Evolutionary conservation across 208 protist genomes (phyloP), one percentile per base, ranked within the genome.

Genomic region (Tetramitus jugosus): DNA sequence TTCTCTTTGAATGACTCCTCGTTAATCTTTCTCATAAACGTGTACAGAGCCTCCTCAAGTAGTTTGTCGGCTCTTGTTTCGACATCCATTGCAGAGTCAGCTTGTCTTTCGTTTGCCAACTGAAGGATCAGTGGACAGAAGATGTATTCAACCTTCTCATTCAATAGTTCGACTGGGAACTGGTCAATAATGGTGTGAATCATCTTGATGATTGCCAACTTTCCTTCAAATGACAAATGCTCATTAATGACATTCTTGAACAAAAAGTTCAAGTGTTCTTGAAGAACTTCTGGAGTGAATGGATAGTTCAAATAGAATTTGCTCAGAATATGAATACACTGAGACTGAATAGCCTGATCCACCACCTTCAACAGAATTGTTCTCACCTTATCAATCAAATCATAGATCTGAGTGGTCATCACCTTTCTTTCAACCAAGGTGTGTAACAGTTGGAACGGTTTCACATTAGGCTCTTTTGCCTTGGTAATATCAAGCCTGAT

Each of bases 171-270:
- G 37, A 20, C 33, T 39, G 67, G 67, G 7, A 74, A 53, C 37
- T 56, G 7, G 6, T 53, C 23, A 53, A 74, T 52, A 17, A 74
- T 74, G 2, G 39, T 74, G 46, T 35, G 26, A 45, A 53, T 74
- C 0, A 74, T 6, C 31, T 2, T 35, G 1, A 74, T 29, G 4
- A 74, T 53, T 4, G 23, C 4, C n/a, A 6, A 52, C 37, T 74
- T 74, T 2, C n/a, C 29, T 17, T 52, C 42, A 0, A 31, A 1
- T 33, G 40, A 1, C 42, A 74, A 42, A 31, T 33, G 8, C 53
- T 74, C 42, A 53, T 74, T 74, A 7, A 74, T 43, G 3, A 74
- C 43, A 53, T 74, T 74, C 23, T 74, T 74, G n/a, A 74, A 74
- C 8, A 74, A 37, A 53, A 39, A 74, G 39, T 74, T 45, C 3